These are phyloP conservation scores for Stenocarpella maydis DNA, from an alignment of 2,329 filamentous ascomycete genomes.

Conservation along the genomic window DNA sequence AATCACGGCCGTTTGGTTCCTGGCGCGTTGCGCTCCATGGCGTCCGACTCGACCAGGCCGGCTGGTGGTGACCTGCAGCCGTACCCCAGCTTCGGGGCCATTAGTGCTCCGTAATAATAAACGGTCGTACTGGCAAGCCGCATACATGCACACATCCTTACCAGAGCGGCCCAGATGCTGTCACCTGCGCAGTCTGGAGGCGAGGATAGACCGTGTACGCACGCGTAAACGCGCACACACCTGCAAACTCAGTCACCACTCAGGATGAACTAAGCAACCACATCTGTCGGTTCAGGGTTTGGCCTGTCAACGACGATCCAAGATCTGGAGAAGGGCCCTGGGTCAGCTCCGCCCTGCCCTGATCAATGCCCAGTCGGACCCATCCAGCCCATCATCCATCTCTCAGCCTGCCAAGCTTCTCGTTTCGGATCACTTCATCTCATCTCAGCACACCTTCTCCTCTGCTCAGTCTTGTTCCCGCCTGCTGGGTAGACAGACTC, in stretches of 20 bases:
- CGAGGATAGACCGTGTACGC: slow-evolving; percentile 8
- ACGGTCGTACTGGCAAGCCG: slow-evolving; percentile 12
- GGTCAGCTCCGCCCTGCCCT: slow-evolving; percentile 20
- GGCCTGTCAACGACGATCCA: slow-evolving; percentile 19
- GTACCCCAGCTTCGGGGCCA: slow-evolving; percentile 21
- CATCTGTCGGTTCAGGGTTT: neutral
- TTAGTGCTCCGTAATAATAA: too few relatives aligned
- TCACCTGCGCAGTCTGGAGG: slow-evolving; percentile 2
- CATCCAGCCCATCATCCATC: neutral
- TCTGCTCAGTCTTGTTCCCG: neutral
- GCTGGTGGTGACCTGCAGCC: neutral
- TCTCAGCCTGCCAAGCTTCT: slow-evolving; percentile 25
- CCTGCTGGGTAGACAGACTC: neutral
- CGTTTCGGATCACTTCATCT: slow-evolving; percentile 19
- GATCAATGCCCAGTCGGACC: slow-evolving; percentile 5
- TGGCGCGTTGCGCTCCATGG: slow-evolving; percentile 8
- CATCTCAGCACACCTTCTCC: slow-evolving; percentile 4
- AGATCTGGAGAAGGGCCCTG: slow-evolving; percentile 28
- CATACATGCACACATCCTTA: slow-evolving; percentile 6
- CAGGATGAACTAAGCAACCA: too few relatives aligned
- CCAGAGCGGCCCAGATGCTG: neutral
- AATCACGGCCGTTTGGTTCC: slow-evolving; percentile 10
- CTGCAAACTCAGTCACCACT: neutral
- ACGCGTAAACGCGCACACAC: neutral
- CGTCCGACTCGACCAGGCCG: slow-evolving; percentile 22